A percentile compares a stretch with the other conserved stretches of the same genome.
phyloP scores from a whole-genome alignment of 495 filamentous ascomycete genomes.

The Penicillium bialowiezense region DNA sequence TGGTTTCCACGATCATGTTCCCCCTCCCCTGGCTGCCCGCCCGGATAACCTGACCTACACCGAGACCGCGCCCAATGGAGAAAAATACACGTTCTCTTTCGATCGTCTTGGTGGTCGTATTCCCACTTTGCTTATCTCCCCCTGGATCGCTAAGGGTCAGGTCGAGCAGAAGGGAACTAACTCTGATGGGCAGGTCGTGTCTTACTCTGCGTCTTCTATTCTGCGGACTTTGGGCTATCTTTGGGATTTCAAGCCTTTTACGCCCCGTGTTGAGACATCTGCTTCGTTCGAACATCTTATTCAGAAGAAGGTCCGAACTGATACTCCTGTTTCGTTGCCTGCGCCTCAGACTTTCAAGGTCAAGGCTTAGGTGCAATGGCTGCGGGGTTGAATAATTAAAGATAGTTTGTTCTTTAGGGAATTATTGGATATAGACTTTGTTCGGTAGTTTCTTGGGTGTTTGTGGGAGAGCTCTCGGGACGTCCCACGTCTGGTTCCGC shows the following conservation, averaged over 20 bases:
- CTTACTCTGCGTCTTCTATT: constrained; percentile 40
- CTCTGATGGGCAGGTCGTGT: constrained; percentile 25
- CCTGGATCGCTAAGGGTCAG: constrained; percentile 40
- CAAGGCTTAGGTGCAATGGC: background rate
- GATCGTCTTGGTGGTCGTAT: constrained; percentile 48
- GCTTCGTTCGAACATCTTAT: constrained; percentile 46
- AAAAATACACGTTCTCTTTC: constrained; percentile 43
- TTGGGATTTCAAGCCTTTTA: constrained; percentile 46
- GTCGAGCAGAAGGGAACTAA: constrained; percentile 48
- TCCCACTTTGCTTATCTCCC: constrained; percentile 49
- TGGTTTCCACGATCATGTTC: constrained; percentile 51
- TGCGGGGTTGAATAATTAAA: too few relatives aligned
- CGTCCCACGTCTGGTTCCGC: too few relatives aligned
- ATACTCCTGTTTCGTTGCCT: constrained; percentile 25
- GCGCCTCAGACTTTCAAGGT: constrained; percentile 12
- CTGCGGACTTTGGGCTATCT: constrained; percentile 41
- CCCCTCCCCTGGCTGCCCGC: constrained; percentile 38
- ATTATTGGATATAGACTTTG: too few relatives aligned
- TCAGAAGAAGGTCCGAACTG: constrained; percentile 9
- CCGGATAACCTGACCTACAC: constrained; percentile 44
- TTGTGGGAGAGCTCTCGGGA: too few relatives aligned
- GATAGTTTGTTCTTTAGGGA: too few relatives aligned
- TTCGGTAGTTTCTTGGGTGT: too few relatives aligned
- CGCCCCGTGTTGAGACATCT: constrained; percentile 34
- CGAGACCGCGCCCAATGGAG: constrained; percentile 36